Conservation (phyloP, 2,329 filamentous ascomycete species). For the Aspergillus sojae region DNA sequence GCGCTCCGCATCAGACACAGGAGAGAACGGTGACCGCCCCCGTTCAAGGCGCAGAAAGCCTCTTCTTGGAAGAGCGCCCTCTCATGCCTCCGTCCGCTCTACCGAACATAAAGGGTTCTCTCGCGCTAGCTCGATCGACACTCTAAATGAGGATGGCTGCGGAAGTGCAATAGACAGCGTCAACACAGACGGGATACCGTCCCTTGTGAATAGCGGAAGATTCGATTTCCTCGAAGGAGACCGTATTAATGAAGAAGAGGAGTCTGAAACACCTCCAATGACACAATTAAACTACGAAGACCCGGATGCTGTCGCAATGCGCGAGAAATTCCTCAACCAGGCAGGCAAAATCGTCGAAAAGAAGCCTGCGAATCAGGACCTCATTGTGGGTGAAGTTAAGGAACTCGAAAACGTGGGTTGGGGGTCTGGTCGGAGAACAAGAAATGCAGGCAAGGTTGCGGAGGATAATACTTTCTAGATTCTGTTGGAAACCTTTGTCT, state of each 20-base stretch:
- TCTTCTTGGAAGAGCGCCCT: constrained; percentile 47
- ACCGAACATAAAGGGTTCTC: constrained; percentile 33
- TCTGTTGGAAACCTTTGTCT: background rate
- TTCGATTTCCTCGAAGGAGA: constrained; percentile 34
- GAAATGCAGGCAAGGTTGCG: constrained; percentile 30
- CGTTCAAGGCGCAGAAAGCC: constrained; percentile 35
- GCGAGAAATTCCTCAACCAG: constrained; percentile 56
- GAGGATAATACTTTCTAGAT: constrained; percentile 14
- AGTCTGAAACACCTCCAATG: constrained; percentile 43
- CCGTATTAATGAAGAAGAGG: constrained; percentile 28
- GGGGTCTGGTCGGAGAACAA: constrained; percentile 39
- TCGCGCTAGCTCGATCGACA: constrained; percentile 54
- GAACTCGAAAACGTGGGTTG: constrained; percentile 39
- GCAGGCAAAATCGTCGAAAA: constrained; percentile 47
- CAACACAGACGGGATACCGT: constrained; percentile 32
- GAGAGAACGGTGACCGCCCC: constrained; percentile 22
- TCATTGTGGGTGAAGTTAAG: constrained; percentile 32
- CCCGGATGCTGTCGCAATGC: constrained; percentile 56
- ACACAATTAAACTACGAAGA: constrained; percentile 54
- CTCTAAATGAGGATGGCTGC: constrained; percentile 48
- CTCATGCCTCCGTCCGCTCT: constrained; percentile 38
- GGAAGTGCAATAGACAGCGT: constrained; percentile 38
- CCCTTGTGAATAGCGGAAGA: constrained; percentile 33
- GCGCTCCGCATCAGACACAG: constrained; percentile 27
- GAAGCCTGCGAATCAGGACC: constrained; percentile 16